These are phyloP conservation scores for Diplotaxis tenuifolia DNA, from an alignment of 345 rosid species.

Conservation along the genomic window DNA sequence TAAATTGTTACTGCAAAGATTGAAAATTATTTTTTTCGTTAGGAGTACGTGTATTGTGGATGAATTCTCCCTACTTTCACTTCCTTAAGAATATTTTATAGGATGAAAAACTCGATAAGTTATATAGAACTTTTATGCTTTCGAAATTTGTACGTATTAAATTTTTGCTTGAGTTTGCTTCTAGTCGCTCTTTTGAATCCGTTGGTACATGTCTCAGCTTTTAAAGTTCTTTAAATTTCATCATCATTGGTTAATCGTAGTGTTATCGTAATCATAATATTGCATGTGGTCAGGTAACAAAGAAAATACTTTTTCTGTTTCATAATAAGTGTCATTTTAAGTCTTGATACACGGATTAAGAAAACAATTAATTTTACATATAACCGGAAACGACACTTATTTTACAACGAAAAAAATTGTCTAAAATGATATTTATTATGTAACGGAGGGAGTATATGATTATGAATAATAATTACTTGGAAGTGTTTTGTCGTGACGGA, in stretches of 20 bases:
- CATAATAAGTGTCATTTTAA: no score
- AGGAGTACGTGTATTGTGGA: background rate
- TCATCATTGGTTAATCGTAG: background rate
- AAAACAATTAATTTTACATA: no score
- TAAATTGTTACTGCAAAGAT: background rate
- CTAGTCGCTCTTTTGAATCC: background rate
- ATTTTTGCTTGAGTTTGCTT: background rate
- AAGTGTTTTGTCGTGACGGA: slow-evolving; percentile 1
- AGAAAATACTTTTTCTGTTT: no score
- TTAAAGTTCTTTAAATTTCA: background rate
- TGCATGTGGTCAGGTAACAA: background rate
- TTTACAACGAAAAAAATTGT: no score
- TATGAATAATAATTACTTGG: background rate
- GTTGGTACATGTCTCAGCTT: background rate
- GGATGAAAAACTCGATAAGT: background rate
- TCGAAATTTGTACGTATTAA: background rate
- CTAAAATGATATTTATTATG: no score
- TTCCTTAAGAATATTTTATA: background rate
- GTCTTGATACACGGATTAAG: no score
- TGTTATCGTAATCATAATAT: background rate
- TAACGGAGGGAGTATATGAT: no score
- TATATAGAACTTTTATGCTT: background rate
- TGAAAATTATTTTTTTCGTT: background rate
- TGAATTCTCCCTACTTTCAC: background rate
- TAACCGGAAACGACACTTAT: no score